Evolutionary conservation across 108 stramenopile genomes (phyloP), one percentile per base, ranked within the genome.

Genomic region (Seminavis robusta): DNA sequence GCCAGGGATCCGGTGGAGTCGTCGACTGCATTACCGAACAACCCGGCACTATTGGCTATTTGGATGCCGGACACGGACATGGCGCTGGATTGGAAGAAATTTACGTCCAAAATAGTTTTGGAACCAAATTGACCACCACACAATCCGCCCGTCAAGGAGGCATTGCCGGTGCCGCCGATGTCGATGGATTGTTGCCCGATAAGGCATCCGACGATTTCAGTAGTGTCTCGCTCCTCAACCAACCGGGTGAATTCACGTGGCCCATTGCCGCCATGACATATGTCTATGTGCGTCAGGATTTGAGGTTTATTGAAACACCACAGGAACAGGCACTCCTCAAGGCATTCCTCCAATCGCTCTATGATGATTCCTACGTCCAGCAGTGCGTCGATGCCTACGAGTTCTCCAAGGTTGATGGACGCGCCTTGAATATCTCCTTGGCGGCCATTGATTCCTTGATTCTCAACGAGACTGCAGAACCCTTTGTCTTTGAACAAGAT

Each of bases 251-350:
- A 45, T 67, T 39, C 56, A 86, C 93, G 15, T 94, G 89, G 89
- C 93, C 93, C 33, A 90, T 94, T 42, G 71, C 82, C 31, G 77
- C 76, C 25, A 74, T 89, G 47, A 81, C 84, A 10, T 91, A 91
- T 68, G 42, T 94, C 33, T 94, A 89, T 56, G 69, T 88, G 30
- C 74, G 78, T 30, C 72, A 80, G 47, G 76, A 94, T 62, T 39
- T 79, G 36, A 65, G 72, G 5, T 65, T 48, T 65, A 45, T 74
- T 29, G 50, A 61, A 1, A 51, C 52, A 33, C 62, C 73, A n/a
- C 59, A 54, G 6, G 56, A 68, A 24, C 75, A 67, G 41, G 41
- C 61, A 0, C 44, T 88, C 10, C 44, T 88, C 26, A 59, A 63
- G 60, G 79, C 79, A 11, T 88, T 83, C 50, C 55, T 83, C 31